Evolutionary conservation across 164 flowering plant species (phyloP).

Genomic region (Aristolochia contorta): DNA sequence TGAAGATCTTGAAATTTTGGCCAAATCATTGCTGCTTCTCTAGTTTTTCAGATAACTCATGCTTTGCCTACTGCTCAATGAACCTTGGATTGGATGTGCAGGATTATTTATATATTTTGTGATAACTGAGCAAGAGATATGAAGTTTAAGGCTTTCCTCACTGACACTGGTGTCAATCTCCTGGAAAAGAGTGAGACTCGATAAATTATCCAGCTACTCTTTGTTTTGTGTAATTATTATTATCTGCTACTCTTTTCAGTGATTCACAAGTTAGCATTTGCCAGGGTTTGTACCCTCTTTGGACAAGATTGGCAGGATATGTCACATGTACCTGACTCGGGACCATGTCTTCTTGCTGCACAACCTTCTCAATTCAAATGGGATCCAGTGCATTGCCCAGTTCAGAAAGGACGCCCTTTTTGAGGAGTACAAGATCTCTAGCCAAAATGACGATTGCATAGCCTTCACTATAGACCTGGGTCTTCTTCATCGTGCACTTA

Average conservation of each 20-base stretch:
- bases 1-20: no score
- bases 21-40: no score
- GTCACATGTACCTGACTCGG: conserved; percentile 68
- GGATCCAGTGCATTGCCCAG: conserved; percentile 78
- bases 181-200: conserved; percentile 43
- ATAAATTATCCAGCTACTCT: not conserved
- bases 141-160: conserved; percentile 91
- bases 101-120: no score
- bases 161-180: conserved; percentile 67
- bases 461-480: conserved; percentile 74
- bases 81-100: no score
- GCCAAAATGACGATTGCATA: conserved; percentile 79
- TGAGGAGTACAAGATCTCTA: conserved; percentile 74
- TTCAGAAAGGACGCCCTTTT: conserved; percentile 66
- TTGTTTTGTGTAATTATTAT: not conserved
- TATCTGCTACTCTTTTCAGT: not conserved
- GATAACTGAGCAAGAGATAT: conserved; percentile 18
- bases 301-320: conserved; percentile 70
- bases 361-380: conserved; percentile 73
- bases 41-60: no score
- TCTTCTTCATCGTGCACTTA: conserved; percentile 80
- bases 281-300: conserved; percentile 65
- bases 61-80: no score
- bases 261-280: not conserved
- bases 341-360: conserved; percentile 78